These are phyloP conservation scores for Syzygium oleosum DNA, from an alignment of 345 rosid genomes.

Conservation along the genomic window DNA sequence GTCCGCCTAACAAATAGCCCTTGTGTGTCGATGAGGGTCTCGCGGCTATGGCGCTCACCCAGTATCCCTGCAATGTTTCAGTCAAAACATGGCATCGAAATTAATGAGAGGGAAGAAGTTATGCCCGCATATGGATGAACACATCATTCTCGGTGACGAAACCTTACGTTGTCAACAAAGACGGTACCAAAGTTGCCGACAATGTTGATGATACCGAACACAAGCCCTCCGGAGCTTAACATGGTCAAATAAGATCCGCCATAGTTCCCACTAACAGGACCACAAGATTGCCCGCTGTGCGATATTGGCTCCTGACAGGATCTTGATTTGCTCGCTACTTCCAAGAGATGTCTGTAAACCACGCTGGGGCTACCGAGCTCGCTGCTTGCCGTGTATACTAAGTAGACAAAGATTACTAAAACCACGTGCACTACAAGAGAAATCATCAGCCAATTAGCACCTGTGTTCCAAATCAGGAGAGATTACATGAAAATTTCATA, in stretches of 20 bases:
- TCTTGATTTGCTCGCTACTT: constrained; percentile 59
- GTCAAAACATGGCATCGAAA: not conserved
- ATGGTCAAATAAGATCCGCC: constrained; percentile 74
- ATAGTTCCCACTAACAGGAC: constrained; percentile 72
- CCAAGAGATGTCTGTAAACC: constrained; percentile 37
- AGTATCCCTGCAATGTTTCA: constrained; percentile 52
- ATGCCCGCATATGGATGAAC: not conserved
- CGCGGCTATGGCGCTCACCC: constrained; percentile 98
- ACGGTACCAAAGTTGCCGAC: constrained; percentile 91
- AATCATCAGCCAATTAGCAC: not conserved
- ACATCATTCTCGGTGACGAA: not conserved
- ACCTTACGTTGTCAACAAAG: constrained; percentile 87
- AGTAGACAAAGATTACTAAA: constrained; percentile 70
- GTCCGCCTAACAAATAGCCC: constrained; percentile 85
- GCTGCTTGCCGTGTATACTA: constrained; percentile 71
- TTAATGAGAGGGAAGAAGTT: not conserved
- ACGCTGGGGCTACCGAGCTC: constrained; percentile 78
- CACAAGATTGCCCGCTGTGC: constrained; percentile 66
- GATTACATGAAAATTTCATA: not conserved
- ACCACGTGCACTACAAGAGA: constrained; percentile 63
- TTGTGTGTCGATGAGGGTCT: constrained; percentile 88
- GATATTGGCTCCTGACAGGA: constrained; percentile 63
- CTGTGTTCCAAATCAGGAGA: not conserved
- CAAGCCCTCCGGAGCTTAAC: constrained; percentile 89
- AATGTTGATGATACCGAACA: constrained; percentile 83